phyloP scores from a whole-genome alignment of 1,284 basidiomycete species.

The Rhodotorula sp. region DNA sequence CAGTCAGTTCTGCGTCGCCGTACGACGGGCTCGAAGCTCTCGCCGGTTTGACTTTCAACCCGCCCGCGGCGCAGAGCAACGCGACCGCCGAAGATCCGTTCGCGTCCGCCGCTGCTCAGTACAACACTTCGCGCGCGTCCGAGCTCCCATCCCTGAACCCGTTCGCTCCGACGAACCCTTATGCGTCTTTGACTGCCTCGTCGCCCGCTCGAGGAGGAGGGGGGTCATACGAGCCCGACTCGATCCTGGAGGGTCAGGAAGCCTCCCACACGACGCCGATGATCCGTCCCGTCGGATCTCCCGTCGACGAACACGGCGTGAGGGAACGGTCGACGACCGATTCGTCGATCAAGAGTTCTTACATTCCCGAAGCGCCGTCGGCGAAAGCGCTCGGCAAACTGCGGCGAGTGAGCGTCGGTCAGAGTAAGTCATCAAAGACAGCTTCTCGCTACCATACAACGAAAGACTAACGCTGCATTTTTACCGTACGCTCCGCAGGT shows the following conservation, averaged over 20 bases:
- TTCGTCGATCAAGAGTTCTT: constrained; percentile 6
- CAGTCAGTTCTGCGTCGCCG: neutral
- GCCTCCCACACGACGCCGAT: neutral
- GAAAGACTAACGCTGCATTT: neutral
- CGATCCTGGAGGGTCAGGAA: neutral
- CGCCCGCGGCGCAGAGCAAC: neutral
- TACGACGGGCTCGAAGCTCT: constrained; percentile 26
- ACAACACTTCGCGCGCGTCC: neutral
- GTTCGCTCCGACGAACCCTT: constrained; percentile 21
- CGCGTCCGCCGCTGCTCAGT: neutral
- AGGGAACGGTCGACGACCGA: constrained; percentile 6
- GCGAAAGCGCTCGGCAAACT: constrained; percentile 45
- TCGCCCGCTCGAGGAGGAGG: no score
- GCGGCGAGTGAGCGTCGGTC: constrained; percentile 31
- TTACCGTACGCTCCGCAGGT: neutral
- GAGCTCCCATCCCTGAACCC: neutral
- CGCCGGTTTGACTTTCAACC: neutral
- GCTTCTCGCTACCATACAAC: no score
- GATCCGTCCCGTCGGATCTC: neutral
- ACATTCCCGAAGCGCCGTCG: constrained; percentile 31
- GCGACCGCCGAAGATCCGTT: neutral
- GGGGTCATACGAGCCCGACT: neutral
- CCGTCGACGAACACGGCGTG: neutral
- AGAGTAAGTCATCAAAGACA: constrained; percentile 7
- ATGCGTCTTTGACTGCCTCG: constrained; percentile 11